A percentile compares a stretch with the other conserved stretches of the same genome.
These are phyloP conservation scores for Podospora anserina DNA, from an alignment of 495 filamentous ascomycete genomes.

Conservation along the genomic window DNA sequence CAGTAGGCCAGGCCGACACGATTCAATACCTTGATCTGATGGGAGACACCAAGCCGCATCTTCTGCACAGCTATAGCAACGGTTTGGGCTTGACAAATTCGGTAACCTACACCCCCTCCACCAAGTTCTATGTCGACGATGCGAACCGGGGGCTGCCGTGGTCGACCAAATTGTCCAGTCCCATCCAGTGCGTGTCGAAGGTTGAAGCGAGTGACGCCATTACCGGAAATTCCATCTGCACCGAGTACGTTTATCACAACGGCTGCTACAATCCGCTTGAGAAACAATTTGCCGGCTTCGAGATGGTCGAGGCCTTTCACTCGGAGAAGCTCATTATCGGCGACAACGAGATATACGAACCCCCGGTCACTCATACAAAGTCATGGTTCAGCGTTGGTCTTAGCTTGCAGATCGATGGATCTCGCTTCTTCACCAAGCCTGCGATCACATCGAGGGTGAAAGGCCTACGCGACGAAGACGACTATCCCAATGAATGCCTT, in stretches of 20 bases:
- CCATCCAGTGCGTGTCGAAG: neutral
- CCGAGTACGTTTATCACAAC: neutral
- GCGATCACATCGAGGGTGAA: too few relatives aligned
- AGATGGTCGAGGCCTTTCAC: neutral
- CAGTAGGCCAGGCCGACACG: neutral
- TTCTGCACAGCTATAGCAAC: neutral
- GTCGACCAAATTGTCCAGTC: neutral
- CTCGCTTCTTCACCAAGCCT: too few relatives aligned
- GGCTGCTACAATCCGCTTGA: neutral
- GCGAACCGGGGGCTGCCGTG: neutral
- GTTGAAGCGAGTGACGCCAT: neutral
- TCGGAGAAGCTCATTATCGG: too few relatives aligned
- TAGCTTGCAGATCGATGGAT: too few relatives aligned
- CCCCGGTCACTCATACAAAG: too few relatives aligned
- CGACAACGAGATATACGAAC: too few relatives aligned
- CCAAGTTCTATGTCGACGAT: neutral
- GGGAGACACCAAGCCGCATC: neutral
- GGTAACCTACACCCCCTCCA: neutral
- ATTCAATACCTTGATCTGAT: neutral
- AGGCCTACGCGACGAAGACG: too few relatives aligned
- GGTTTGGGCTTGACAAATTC: neutral
- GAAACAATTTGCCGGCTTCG: neutral
- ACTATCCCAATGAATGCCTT: too few relatives aligned
- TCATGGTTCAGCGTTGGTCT: too few relatives aligned
- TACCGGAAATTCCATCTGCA: neutral